Evolutionary conservation across 306 rosid genomes (phyloP), one percentile per base, ranked within the genome.

Genomic region (Hippophae gyantsensis): DNA sequence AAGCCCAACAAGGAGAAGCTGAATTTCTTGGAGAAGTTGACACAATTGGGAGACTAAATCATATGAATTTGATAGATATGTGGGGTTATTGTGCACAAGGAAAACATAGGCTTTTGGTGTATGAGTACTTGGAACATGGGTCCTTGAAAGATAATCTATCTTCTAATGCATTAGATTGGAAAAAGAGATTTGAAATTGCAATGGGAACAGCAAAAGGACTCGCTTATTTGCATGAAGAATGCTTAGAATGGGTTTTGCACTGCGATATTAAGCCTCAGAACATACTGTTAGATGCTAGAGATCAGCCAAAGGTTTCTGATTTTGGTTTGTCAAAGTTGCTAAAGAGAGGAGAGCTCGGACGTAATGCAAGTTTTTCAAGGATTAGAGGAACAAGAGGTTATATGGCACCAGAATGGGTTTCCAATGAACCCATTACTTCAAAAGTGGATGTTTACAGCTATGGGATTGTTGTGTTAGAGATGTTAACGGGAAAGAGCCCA

Each of bases 231-330:
- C 88, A 85, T 14, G 88, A 85, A 4, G 88, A 79, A 56, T 85
- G 93, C 64, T 75, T 77, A 65, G 92, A 85, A 60, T 85, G 93
- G 88, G 72, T 82, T 61, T 63, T 86, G n/a, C 95, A 83, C 23
- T 86, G 86, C 14, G 95, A 86, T 43, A 84, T 81, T 27, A 86
- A 81, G 78, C 90, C 88, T 60, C 82, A 81, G 6, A 86, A 86
- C 57, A 81, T 83, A 61, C 82, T 86, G 6, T 50, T 86, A 5
- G 79, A 79, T 67, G 63, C 78, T 2, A 55, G 68, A 11, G 81
- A 62, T 44, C 61, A 61, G 2, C 86, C 90, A 14, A 86, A 86
- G 57, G 90, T 86, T 0, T 86, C 86, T 4, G 84, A 86, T 77
- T 85, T 82, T 49, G 93, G 80, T 7, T 11, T 85, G 38, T 84